Evolutionary conservation across 306 rosid genomes (phyloP).

Genomic region (Begonia fuchsioides): DNA sequence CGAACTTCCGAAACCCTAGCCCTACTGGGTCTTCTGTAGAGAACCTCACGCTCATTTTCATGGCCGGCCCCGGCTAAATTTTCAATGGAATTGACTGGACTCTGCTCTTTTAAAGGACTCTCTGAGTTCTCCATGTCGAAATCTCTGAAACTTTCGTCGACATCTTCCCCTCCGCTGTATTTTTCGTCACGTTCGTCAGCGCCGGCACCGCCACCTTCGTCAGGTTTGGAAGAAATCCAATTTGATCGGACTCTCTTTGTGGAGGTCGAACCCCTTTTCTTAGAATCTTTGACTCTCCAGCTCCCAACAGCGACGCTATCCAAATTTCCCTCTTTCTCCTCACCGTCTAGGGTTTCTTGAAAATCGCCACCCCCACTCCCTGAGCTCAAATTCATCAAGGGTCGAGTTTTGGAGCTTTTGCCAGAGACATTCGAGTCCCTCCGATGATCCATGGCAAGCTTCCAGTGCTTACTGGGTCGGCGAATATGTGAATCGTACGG

Average conservation of each 20-base stretch:
- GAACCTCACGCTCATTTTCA: conserved; percentile 38
- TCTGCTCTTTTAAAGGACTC: conserved; percentile 58
- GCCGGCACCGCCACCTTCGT: conserved; percentile 37
- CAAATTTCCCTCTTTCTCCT: conserved; percentile 47
- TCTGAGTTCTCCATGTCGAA: conserved; percentile 69
- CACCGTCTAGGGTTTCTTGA: conserved; percentile 47
- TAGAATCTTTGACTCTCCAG: conserved; percentile 74
- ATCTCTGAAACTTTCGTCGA: conserved; percentile 58
- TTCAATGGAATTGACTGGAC: conserved; percentile 52
- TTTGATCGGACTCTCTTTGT: conserved; percentile 72
- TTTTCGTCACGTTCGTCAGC: conserved; percentile 38
- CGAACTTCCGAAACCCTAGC: conserved; percentile 48
- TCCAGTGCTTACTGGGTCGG: conserved; percentile 57
- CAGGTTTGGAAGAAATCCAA: conserved; percentile 64
- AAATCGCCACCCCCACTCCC: conserved; percentile 23
- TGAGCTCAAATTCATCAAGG: conserved; percentile 58
- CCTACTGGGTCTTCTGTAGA: conserved; percentile 43
- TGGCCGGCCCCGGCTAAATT: conserved; percentile 65
- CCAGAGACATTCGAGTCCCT: conserved; percentile 24
- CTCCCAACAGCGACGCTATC: conserved; percentile 70
- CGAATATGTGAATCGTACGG: conserved; percentile 60
- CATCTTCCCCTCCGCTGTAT: conserved; percentile 55
- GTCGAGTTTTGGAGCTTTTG: conserved; percentile 72
- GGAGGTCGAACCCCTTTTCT: conserved; percentile 45
- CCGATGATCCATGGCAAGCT: conserved; percentile 27